These are phyloP conservation scores for Kazachstania africana DNA, from an alignment of 805 yeast species.

Conservation along the genomic window DNA sequence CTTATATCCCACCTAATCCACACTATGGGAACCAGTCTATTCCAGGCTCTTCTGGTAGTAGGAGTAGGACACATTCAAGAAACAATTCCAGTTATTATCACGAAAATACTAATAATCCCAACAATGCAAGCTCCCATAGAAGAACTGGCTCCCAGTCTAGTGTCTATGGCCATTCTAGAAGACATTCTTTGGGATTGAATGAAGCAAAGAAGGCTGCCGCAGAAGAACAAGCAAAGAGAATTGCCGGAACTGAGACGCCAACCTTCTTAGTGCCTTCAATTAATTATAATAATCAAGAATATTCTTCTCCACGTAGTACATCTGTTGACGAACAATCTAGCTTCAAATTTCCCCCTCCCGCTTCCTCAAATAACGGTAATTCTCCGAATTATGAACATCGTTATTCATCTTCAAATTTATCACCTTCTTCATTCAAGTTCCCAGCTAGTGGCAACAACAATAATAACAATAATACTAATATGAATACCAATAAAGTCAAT, in stretches of 20 bases:
- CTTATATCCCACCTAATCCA: slow-evolving; percentile 16
- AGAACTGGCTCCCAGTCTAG: slow-evolving; percentile 36
- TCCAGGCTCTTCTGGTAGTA: slow-evolving; percentile 10
- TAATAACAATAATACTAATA: slow-evolving; percentile 11
- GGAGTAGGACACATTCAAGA: slow-evolving; percentile 27
- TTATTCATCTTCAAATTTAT: slow-evolving; percentile 16
- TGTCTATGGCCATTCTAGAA: slow-evolving; percentile 66
- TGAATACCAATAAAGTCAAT: slow-evolving; percentile 3
- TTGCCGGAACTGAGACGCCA: slow-evolving; percentile 9
- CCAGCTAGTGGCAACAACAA: slow-evolving; percentile 34
- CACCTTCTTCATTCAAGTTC: slow-evolving; percentile 46
- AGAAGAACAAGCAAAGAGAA: slow-evolving; percentile 66
- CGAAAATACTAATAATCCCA: slow-evolving; percentile 8
- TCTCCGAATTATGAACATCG: slow-evolving; percentile 7
- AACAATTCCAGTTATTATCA: slow-evolving; percentile 25
- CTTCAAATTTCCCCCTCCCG: slow-evolving; percentile 27
- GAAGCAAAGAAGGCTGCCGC: slow-evolving; percentile 98
- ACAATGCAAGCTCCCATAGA: slow-evolving; percentile 22
- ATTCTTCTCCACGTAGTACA: slow-evolving; percentile 2
- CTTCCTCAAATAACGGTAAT: slow-evolving; percentile 9
- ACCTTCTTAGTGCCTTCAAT: not conserved
- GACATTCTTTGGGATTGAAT: slow-evolving; percentile 83
- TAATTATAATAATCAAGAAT: slow-evolving; percentile 10
- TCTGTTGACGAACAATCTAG: slow-evolving; percentile 8
- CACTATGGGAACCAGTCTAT: slow-evolving; percentile 19